Percentiles rank a stretch among this genome's conserved stretches.
Conservation (phyloP, 1,284 basidiomycete genomes). For the Bondarzewia mesenterica region DNA sequence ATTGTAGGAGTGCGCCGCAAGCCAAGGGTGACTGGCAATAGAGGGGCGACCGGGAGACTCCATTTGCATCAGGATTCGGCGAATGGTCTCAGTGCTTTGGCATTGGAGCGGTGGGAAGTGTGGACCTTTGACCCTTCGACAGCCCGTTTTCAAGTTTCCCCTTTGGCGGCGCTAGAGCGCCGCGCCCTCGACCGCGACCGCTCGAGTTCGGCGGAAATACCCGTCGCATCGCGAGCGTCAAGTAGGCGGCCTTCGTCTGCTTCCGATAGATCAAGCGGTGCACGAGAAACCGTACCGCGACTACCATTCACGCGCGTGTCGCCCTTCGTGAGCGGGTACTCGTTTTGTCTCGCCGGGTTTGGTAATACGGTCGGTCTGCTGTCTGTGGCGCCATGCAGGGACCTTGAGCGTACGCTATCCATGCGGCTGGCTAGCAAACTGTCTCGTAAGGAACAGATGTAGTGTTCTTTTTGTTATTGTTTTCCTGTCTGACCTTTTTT, state of each 20-base stretch:
- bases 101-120: conserved; percentile 72
- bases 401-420: conserved; percentile 4
- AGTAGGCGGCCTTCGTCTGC: conserved; percentile 17
- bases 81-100: conserved; percentile 47
- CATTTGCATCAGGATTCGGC: conserved; percentile 15
- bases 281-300: conserved; percentile 32
- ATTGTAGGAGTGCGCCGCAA: conserved; percentile 62
- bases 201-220: conserved; percentile 2
- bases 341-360: conserved; percentile 60
- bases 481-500: background rate
- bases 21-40: conserved; percentile 36
- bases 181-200: conserved; percentile 8
- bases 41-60: conserved; percentile 14
- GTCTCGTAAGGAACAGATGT: background rate
- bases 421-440: background rate
- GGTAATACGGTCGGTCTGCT: conserved; percentile 75
- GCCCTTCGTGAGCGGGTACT: conserved; percentile 42
- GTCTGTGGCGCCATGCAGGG: conserved; percentile 1
- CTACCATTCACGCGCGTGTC: conserved; percentile 73
- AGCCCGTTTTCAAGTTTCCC: conserved; percentile 37
- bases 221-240: conserved; percentile 7
- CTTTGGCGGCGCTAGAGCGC: conserved; percentile 37
- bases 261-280: conserved; percentile 12
- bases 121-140: conserved; percentile 64
- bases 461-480: background rate